Conservation (phyloP, 1,284 basidiomycete genomes). For the Microbotryomycetes sp. region DNA sequence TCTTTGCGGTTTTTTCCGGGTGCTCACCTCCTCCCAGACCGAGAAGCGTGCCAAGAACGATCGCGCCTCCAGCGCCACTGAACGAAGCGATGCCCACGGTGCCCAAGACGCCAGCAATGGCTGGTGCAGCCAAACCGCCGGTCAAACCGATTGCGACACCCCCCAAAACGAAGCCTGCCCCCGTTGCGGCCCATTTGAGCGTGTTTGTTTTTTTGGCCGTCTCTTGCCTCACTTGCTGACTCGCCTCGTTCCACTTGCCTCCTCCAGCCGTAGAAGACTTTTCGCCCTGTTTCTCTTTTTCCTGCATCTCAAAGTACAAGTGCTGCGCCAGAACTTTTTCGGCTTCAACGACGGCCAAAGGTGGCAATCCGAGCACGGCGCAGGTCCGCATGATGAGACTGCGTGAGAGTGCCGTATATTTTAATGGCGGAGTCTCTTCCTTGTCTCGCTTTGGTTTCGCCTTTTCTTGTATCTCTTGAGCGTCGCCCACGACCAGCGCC, state of each 20-base stretch:
- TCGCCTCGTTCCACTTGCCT: constrained; percentile 40
- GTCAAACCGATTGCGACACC: constrained; percentile 48
- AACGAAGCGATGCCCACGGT: constrained; percentile 41
- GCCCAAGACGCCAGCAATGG: constrained; percentile 46
- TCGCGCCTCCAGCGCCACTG: constrained; percentile 41
- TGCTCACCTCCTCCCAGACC: constrained; percentile 46
- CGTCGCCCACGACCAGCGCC: constrained; percentile 14
- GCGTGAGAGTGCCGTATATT: constrained; percentile 43
- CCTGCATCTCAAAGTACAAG: constrained; percentile 42
- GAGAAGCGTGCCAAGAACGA: constrained; percentile 49
- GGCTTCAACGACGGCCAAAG: constrained; percentile 40
- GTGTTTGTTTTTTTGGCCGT: constrained; percentile 36
- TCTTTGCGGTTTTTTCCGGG: neutral
- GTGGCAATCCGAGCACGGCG: constrained; percentile 38
- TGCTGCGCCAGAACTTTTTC: constrained; percentile 37
- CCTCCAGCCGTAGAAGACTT: neutral
- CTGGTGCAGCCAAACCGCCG: constrained; percentile 47
- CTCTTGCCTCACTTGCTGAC: constrained; percentile 34
- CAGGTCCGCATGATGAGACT: constrained; percentile 40
- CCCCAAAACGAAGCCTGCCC: constrained; percentile 45
- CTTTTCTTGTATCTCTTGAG: neutral
- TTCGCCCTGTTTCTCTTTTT: constrained; percentile 9
- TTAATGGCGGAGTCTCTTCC: constrained; percentile 21
- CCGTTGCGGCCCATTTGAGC: constrained; percentile 45
- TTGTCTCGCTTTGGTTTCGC: neutral